phyloP scores from a whole-genome alignment of 2,329 filamentous ascomycete species.

The Diaporthe sp. region DNA sequence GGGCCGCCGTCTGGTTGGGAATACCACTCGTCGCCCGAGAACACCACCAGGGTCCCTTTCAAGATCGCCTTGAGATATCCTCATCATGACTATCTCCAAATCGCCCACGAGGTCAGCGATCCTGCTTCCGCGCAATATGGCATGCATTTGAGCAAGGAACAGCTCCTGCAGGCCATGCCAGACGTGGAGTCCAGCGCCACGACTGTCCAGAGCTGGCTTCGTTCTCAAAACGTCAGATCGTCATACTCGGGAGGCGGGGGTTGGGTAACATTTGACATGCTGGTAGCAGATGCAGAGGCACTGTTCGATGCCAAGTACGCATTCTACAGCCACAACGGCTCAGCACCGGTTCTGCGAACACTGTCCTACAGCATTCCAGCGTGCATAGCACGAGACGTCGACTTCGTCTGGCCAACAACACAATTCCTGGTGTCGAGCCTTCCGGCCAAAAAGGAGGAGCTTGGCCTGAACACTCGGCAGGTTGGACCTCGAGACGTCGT shows the following conservation, averaged over 20 bases:
- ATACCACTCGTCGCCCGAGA: neutral
- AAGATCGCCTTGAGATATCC: neutral
- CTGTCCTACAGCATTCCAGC: slow-evolving; percentile 72
- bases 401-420: slow-evolving; percentile 75
- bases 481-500: neutral
- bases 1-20: neutral
- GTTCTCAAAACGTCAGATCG: neutral
- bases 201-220: neutral
- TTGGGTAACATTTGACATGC: neutral
- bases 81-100: slow-evolving; percentile 2
- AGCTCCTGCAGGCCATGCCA: neutral
- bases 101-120: slow-evolving; percentile 4
- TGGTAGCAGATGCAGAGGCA: neutral
- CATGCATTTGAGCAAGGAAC: neutral
- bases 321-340: slow-evolving; percentile 2
- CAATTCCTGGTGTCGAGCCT: slow-evolving; percentile 57
- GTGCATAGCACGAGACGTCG: slow-evolving; percentile 65
- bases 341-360: slow-evolving; percentile 56
- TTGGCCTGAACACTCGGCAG: slow-evolving; percentile 25
- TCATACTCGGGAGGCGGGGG: neutral
- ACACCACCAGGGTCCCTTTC: neutral
- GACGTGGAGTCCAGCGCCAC: neutral
- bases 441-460: slow-evolving; percentile 36
- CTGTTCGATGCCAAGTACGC: neutral
- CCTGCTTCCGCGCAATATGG: slow-evolving; percentile 1